phyloP scores from a whole-genome alignment of 148 eudicot genomes.

The Silene conica region DNA sequence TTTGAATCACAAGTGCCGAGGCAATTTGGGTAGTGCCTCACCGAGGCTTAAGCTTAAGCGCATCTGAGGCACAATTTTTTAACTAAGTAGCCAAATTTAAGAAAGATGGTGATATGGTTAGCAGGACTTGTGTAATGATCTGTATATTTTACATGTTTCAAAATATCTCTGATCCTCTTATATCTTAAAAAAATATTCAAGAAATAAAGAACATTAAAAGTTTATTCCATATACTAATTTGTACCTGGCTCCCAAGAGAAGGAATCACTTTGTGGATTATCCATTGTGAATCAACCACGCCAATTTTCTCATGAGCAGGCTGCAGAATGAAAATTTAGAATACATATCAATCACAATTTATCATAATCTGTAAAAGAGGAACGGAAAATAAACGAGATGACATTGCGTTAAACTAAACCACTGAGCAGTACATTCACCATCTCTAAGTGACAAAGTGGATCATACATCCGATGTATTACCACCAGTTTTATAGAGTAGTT shows the following conservation, averaged over 20 bases:
- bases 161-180: neutral
- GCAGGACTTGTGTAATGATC: neutral
- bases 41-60: no score
- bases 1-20: no score
- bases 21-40: no score
- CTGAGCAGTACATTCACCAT: no score
- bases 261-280: slow-evolving; percentile 77
- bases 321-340: slow-evolving; percentile 24
- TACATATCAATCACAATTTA: slow-evolving; percentile 1
- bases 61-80: no score
- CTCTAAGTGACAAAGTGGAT: no score
- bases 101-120: no score
- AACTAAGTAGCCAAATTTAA: no score
- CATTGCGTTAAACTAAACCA: neutral
- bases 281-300: slow-evolving; percentile 88
- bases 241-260: slow-evolving; percentile 68
- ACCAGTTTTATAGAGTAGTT: no score
- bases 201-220: neutral
- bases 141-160: neutral
- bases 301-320: slow-evolving; percentile 94
- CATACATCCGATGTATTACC: no score
- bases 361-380: neutral
- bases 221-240: neutral
- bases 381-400: neutral
- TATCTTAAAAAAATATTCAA: neutral